Base-by-base conservation (phyloP, 352 stramenopile genomes). In the Globisporangium alternatum region DNA sequence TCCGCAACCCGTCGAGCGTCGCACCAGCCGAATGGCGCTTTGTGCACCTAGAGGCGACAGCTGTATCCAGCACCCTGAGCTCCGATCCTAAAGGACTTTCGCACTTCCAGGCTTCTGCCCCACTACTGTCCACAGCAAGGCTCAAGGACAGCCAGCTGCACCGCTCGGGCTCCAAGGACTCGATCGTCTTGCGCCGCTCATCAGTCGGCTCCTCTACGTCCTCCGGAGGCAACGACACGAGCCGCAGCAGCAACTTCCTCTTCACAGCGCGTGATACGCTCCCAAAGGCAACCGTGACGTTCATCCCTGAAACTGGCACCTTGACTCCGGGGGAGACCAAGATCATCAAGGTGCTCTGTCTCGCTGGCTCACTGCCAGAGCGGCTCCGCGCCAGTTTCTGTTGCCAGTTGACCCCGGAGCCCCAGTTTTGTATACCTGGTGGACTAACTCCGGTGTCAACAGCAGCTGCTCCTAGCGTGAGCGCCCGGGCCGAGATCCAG, bases 401-500 rank as follows among this genome's bases (percentile, higher is more conserved):
- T 9, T 86, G 77, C 45, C 68, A 83, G n/a, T 35, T 76, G n/a
- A 60, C 57, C 1, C 45, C 60, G 9, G 77, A 86, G 39, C 62
- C 49, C 5, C 56, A 31, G 2, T 86, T 86, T 15, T 35, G 44
- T 22, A 17, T 6, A 15, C 6, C 35, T 13, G 45, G 28, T 44
- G 33, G 9, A 15, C 22, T 43, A 25, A 45, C 7, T 19, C n/a
- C 21, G 45, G n/a, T 12, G 21, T 28, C 19, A 28, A 19, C 25
- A 21, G 30, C 12, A 45, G 15, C 39, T 1, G 21, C 28, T 5
- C 55, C 57, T 15, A 65, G 61, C 2, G 79, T 90, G 52, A 86
- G 80, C n/a, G 77, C 77, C 6, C 77, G 86, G 2, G 83, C 78
- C 19, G 82, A 92, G 65, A 91, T 95, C 63, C 83, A 95, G 39